Conservation (phyloP, 2,329 filamentous ascomycete genomes). For the Exophiala aquamarina region DNA sequence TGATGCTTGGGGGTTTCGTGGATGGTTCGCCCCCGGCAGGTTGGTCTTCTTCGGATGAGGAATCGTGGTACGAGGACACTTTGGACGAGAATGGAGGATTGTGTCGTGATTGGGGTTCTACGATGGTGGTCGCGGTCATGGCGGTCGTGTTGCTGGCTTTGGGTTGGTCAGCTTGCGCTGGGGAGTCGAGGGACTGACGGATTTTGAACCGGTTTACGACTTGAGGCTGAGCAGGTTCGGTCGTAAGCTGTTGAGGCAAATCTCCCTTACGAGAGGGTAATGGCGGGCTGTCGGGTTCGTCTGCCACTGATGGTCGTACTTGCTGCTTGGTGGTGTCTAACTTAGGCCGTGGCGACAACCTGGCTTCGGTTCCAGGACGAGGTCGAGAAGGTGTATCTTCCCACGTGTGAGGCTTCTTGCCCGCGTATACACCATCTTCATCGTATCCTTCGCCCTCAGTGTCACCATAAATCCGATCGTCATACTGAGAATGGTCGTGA, state of each 20-base stretch:
- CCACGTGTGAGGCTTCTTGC: constrained; percentile 1
- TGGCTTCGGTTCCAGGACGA: constrained; percentile 2
- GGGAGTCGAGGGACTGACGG: constrained; percentile 1
- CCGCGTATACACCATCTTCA: constrained; percentile 15
- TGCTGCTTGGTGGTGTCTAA: background rate
- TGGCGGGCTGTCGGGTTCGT: constrained; percentile 3
- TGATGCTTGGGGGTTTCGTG: background rate
- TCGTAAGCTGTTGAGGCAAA: background rate
- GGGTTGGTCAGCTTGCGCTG: background rate
- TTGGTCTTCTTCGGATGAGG: constrained; percentile 25
- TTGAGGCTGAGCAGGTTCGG: constrained; percentile 3
- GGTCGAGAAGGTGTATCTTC: constrained; percentile 21
- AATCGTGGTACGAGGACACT: constrained; percentile 21
- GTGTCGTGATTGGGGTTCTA: constrained; percentile 1
- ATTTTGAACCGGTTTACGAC: constrained; percentile 14
- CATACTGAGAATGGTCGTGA: background rate
- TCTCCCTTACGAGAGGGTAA: constrained; percentile 5
- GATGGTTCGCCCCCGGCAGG: background rate
- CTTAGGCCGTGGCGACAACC: background rate
- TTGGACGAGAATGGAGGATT: constrained; percentile 20
- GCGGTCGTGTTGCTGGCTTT: background rate
- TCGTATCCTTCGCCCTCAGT: constrained; percentile 5
- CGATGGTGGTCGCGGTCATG: background rate
- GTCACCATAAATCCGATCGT: constrained; percentile 6
- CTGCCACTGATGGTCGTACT: background rate